Evolutionary conservation across 2,329 filamentous ascomycete genomes (phyloP), one percentile per base, ranked within the genome.

Genomic region (Pseudogymnoascus sp.): DNA sequence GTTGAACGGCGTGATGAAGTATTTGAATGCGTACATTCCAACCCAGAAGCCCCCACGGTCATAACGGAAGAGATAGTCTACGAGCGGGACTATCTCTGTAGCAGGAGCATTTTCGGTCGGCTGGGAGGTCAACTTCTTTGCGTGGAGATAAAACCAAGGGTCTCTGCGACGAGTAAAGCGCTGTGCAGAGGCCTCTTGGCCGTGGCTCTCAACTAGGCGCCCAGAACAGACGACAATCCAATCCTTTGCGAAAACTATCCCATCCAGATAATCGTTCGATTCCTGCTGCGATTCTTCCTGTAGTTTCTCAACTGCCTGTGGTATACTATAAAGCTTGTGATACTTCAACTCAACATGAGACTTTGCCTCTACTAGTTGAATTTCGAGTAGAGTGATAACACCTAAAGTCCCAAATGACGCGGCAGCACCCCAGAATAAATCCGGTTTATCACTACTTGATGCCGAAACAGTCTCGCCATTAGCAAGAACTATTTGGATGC

Each of bases 11-110:
- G 79, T 78, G 8, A 77, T 68, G 72, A 86, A 86, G 69, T 87
- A 87, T 2, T 78, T 74, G 72, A 84, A 88, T 1, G 84, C 83
- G 29, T 82, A 82, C 2, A 74, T 73, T 2, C 81, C 83, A 0
- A 79, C 81, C 84, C 84, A 87, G 71, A 87, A 87, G 0, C 79
- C 82, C 12, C 82, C 84, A 2, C 84, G 77, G 69, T 87, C 83
- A 68, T 86, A 83, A 5, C 81, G 77, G 68, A 84, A 84, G 10
- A 84, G 73, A 67, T 83, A 84, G 43, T 81, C 78, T 11, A 72
- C 69, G 0, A 78, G 66, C 1, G 78, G 78, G 1, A 80, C 72
- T 3, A 68, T 64, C 63, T 78, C 76, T 21, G 65, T 67, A 7
- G 62, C 39, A 26, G 66, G 66, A 19, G 29, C 29, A 6, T 7